Base-by-base conservation (phyloP, 495 filamentous ascomycete species). In the Lophium mytilinum region DNA sequence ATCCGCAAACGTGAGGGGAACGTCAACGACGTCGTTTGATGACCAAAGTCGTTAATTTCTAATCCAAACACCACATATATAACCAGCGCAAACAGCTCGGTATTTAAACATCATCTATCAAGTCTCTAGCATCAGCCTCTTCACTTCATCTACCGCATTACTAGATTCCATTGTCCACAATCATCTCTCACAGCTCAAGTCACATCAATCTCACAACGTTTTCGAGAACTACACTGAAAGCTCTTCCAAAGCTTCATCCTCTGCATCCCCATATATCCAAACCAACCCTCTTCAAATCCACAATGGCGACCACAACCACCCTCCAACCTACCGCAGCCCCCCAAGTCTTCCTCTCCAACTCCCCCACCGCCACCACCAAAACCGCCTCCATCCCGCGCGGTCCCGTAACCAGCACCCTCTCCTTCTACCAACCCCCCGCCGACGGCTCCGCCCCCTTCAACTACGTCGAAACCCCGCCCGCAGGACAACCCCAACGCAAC, bases 371-470 rank as follows among this genome's bases (percentile, higher is more conserved):
- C 8, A 57, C 57, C 14, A 35, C 56, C 57, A 54, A 70, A 57
- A 59, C 57, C 30, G 24, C 60, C 46, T 55, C 48, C 50, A 75
- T 87, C 58, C 87, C 86, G 34, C 76, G 80, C 45, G 90, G 90
- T 48, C 76, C 84, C 65, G 81, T 88, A 37, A 76, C 71, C 17
- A 76, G 84, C 24, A 68, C 66, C 37, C 75, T 95, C 3, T 80
- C 82, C 73, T 95, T 89, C 81, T 89, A 83, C 70, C 30, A 47
- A 1, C 75, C 80, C 0, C 86, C 89, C 0, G 37, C 77, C 12
- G 83, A 89, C 67, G 81, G 81, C 69, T 74, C 78, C 17, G 65
- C 57, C 1, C 87, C 88, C 14, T 85, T 75, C 75, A 82, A 89
- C 73, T 85, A 83, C 69, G 85, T 91, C 68, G 82, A 86, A 57